phyloP scores from a whole-genome alignment of 768 basidiomycete genomes.

The Tricholoma bakamatsutake region DNA sequence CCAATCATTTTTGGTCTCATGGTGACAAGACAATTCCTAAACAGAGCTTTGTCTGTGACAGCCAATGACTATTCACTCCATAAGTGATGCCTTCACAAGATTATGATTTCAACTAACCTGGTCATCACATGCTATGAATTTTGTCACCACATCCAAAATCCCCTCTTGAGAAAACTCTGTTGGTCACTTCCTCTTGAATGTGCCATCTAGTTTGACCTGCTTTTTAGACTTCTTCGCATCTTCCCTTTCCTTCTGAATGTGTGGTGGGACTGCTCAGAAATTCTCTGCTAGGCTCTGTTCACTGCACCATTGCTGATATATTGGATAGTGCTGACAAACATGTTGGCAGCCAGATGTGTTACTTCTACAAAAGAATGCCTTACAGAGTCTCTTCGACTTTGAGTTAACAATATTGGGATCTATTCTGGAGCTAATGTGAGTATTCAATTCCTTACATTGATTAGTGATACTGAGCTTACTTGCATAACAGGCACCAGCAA shows the following conservation, averaged over 20 bases:
- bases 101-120: slow-evolving; percentile 3
- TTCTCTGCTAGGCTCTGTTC: no score
- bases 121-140: slow-evolving; percentile 10
- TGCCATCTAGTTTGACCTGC: background rate
- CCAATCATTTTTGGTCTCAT: background rate
- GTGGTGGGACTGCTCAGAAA: no score
- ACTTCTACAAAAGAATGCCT: background rate
- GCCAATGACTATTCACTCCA: background rate
- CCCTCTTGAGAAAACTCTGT: background rate
- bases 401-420: background rate
- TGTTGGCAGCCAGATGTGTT: background rate
- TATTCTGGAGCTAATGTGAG: no score
- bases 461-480: no score
- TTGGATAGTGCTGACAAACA: no score
- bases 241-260: no score
- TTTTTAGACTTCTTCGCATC: background rate
- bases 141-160: slow-evolving; percentile 4
- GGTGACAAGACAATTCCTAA: background rate
- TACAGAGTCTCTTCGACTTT: background rate
- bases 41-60: background rate
- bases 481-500: no score
- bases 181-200: background rate
- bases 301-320: background rate
- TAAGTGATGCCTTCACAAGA: background rate
- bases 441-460: no score